Percentiles rank a stretch among this genome's conserved stretches.
phyloP scores from a whole-genome alignment of 1,284 basidiomycete genomes.

The Kwoniella shivajii region DNA sequence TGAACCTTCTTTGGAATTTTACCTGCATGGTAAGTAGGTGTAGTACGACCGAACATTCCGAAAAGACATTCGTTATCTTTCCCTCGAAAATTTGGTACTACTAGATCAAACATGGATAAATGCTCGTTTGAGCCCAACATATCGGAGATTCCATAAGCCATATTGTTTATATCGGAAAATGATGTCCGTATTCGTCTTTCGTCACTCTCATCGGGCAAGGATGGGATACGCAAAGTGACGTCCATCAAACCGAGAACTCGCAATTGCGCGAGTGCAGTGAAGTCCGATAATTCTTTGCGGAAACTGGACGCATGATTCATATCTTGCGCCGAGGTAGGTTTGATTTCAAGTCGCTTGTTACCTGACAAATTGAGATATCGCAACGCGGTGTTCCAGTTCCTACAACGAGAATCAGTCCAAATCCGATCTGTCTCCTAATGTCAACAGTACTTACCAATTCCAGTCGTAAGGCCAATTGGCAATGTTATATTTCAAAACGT shows the following conservation, averaged over 20 bases:
- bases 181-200: conserved; percentile 92
- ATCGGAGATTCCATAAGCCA: conserved; percentile 97
- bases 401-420: conserved; percentile 47
- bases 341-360: conserved; percentile 86
- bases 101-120: conserved; percentile 89
- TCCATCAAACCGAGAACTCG: conserved; percentile 96
- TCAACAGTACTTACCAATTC: conserved; percentile 78
- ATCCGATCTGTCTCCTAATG: neutral
- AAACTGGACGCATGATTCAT: conserved; percentile 50
- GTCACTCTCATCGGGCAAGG: conserved; percentile 87
- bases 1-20: conserved; percentile 71
- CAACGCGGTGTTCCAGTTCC: conserved; percentile 95
- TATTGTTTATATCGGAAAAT: conserved; percentile 82
- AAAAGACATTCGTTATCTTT: conserved; percentile 84
- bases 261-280: conserved; percentile 78
- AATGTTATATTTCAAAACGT: conserved; percentile 95
- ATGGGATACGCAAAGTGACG: conserved; percentile 83
- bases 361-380: conserved; percentile 87
- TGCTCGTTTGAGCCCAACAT: conserved; percentile 76
- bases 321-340: conserved; percentile 62
- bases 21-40: conserved; percentile 60
- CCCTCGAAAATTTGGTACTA: conserved; percentile 83
- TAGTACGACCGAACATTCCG: conserved; percentile 87
- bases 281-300: conserved; percentile 70
- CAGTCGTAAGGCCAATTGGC: conserved; percentile 99